Base-by-base conservation (phyloP, 2,329 filamentous ascomycete species). In the Ophiobolus disseminans region DNA sequence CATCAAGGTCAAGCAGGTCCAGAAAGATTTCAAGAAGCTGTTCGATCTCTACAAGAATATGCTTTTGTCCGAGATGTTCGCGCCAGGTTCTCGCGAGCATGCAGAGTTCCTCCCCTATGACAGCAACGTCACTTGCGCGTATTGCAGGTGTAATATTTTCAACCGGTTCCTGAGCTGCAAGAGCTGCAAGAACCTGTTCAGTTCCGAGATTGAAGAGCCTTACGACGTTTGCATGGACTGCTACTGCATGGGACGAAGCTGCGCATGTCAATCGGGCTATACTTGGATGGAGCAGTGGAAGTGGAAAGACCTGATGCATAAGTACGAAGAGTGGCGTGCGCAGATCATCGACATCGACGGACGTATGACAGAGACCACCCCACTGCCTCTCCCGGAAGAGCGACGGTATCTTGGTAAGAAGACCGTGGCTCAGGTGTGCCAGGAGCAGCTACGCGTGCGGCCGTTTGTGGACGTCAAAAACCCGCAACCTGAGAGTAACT, bases 201-300 rank as follows among this genome's bases (percentile, higher is more conserved):
- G 82, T 9, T 82, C 82, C 50, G 89, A 86, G 20, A 87, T 91
- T 45, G 90, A 87, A 23, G 86, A 97, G 66, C 90, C 90, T 0
- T 99, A 97, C 69, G 94, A 99, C 70, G 82, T 99, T 17, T 99
- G 94, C 67, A 92, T 99, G 89, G 94, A 99, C 61, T 99, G 94
- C 68, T 99, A 96, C 67, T 89, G 86, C n/a, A 96, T 97, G 89
- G 94, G 94, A 17, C 85, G 94, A 41, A 96, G 92, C 36, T 99
- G 94, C 69, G 85, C 84, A 3, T 99, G 94, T 66, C 82, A 96
- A 40, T 96, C 92, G 3, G 86, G 86, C 9, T 82, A 96, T 9
- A 85, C 84, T 52, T 99, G 93, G 92, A 91, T 90, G 40, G 92
- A 99, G 69, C 94, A 97, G 69, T 97, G 92, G 82, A 78, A 83